phyloP scores from a whole-genome alignment of 306 rosid genomes.

The Oemleria cerasiformis region DNA sequence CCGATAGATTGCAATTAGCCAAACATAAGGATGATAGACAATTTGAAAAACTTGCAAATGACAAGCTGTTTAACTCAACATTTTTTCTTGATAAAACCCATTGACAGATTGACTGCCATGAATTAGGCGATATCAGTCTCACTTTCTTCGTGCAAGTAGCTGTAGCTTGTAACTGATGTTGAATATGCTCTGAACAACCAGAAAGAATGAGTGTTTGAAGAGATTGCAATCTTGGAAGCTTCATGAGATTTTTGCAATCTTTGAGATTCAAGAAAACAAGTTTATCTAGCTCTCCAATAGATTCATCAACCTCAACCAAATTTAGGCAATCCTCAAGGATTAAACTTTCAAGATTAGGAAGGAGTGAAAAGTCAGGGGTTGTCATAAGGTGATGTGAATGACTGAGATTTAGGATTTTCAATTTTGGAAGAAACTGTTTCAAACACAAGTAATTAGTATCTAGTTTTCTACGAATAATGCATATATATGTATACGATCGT shows the following conservation, averaged over 20 bases:
- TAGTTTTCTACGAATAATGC: neutral
- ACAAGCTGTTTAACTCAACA: neutral
- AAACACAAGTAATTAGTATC: neutral
- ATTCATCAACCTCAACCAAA: conserved; percentile 5
- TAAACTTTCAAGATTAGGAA: conserved; percentile 11
- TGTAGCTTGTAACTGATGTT: neutral
- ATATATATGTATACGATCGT: no score
- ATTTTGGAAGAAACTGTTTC: neutral
- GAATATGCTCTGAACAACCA: conserved; percentile 6
- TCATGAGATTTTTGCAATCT: conserved; percentile 5
- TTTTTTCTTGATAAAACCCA: neutral
- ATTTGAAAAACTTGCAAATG: neutral
- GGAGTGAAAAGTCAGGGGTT: conserved; percentile 2
- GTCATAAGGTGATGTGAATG: neutral
- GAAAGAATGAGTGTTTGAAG: neutral
- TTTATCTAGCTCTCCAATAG: conserved; percentile 3
- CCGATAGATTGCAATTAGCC: neutral
- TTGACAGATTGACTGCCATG: neutral
- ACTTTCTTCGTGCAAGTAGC: neutral
- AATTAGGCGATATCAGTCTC: neutral
- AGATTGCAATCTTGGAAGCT: conserved; percentile 4
- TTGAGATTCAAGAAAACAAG: neutral
- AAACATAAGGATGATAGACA: neutral
- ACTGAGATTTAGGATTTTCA: conserved; percentile 15
- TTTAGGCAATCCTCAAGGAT: conserved; percentile 5